These are phyloP conservation scores for Bolboschoenoplectus hybrid DNA, from an alignment of 202 grass and related monocot species.

Conservation along the genomic window DNA sequence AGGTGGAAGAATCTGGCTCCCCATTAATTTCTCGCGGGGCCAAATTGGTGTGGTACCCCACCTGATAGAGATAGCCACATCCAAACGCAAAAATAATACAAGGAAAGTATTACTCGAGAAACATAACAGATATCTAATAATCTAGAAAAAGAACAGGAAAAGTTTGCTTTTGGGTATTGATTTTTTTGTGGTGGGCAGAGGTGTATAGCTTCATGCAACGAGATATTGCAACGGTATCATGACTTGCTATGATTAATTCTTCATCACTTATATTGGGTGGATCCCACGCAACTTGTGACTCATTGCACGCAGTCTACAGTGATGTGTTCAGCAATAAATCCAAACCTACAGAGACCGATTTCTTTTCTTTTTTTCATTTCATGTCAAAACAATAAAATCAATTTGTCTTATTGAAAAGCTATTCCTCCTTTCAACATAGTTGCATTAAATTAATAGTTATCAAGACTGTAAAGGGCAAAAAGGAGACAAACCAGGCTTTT, in stretches of 20 bases:
- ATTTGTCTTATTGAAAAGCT: constrained; percentile 16
- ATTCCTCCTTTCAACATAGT: constrained; percentile 23
- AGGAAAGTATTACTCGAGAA: constrained; percentile 32
- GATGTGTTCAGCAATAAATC: not conserved
- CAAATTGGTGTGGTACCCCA: constrained; percentile 27
- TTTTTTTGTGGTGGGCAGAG: constrained; percentile 1
- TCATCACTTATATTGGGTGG: not conserved
- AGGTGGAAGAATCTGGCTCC: constrained; percentile 39
- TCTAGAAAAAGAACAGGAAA: constrained; percentile 8
- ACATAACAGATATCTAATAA: constrained; percentile 19
- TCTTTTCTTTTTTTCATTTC: not conserved
- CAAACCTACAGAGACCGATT: not conserved
- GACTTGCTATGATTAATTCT: not conserved
- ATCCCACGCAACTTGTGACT: not conserved
- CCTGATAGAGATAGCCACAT: constrained; percentile 30
- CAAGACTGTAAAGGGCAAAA: constrained; percentile 14
- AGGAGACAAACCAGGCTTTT: constrained; percentile 12
- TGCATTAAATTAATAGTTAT: constrained; percentile 24
- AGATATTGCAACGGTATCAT: not conserved
- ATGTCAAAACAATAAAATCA: not conserved
- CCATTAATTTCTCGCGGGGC: constrained; percentile 13
- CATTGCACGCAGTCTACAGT: not conserved
- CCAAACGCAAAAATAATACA: constrained; percentile 22
- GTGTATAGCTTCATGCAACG: not conserved
- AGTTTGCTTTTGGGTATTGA: not conserved